Percentiles rank a stretch among this genome's conserved stretches.
These are phyloP conservation scores for Debaryomyces subglobosus DNA, from an alignment of 1,139 yeast genomes.

Conservation along the genomic window DNA sequence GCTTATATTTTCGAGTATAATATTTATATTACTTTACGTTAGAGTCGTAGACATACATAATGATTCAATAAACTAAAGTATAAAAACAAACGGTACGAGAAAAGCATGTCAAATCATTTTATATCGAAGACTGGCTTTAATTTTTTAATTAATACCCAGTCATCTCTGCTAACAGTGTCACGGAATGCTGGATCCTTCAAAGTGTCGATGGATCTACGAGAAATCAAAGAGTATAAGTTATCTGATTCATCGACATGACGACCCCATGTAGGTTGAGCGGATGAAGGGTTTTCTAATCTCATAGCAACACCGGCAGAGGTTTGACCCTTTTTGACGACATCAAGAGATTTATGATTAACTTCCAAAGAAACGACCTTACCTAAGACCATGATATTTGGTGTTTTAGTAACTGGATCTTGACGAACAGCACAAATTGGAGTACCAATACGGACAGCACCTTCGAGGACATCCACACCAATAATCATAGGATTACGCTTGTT, in stretches of 20 bases:
- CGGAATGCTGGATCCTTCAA: conserved; percentile 98
- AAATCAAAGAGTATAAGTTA: conserved; percentile 79
- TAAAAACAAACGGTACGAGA: neutral
- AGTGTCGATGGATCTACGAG: conserved; percentile 93
- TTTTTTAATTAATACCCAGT: conserved; percentile 89
- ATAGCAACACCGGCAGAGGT: conserved; percentile 98
- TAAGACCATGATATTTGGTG: conserved; percentile 68
- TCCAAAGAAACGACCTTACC: conserved; percentile 90
- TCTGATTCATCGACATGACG: conserved; percentile 97
- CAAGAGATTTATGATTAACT: conserved; percentile 87
- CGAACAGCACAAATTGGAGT: conserved; percentile 97
- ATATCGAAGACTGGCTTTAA: conserved; percentile 87
- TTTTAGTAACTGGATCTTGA: conserved; percentile 81
- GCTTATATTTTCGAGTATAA: neutral
- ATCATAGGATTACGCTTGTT: conserved; percentile 99
- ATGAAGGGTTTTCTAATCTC: conserved; percentile 90
- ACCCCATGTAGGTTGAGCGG: conserved; percentile 98
- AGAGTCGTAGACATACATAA: conserved; percentile 8
- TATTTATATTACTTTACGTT: conserved; percentile 4
- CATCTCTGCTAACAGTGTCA: conserved; percentile 89
- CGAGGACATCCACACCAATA: conserved; percentile 95
- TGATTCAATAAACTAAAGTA: conserved; percentile 3
- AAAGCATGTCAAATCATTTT: conserved; percentile 34
- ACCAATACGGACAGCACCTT: conserved; percentile 87
- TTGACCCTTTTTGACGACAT: conserved; percentile 87